Evolutionary conservation across 2,329 filamentous ascomycete genomes (phyloP).

Genomic region (Purpureocillium lavendulum): DNA sequence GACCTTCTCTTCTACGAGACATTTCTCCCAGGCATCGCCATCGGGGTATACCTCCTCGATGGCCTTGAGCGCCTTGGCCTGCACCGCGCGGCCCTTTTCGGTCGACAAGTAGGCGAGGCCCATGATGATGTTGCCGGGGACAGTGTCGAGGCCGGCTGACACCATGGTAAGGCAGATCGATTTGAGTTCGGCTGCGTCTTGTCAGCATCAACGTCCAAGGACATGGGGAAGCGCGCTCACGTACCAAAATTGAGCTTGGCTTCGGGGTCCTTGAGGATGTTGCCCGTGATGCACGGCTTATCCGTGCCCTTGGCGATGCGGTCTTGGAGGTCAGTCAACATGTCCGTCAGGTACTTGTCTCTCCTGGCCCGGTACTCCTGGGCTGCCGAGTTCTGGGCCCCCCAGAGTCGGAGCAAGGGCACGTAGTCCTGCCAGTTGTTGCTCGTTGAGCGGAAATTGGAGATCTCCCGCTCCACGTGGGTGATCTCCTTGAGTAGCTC

Average conservation of each 20-base stretch:
- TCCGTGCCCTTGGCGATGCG: slow-evolving; percentile 30
- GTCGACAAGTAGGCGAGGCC: slow-evolving; percentile 69
- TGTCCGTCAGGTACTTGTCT: slow-evolving; percentile 57
- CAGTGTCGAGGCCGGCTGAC: slow-evolving; percentile 72
- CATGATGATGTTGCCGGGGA: slow-evolving; percentile 74
- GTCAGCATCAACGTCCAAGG: neutral
- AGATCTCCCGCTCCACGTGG: slow-evolving; percentile 66
- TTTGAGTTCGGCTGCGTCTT: slow-evolving; percentile 57
- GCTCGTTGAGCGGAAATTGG: slow-evolving; percentile 68
- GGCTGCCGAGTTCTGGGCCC: slow-evolving; percentile 53
- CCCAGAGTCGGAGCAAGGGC: slow-evolving; percentile 60
- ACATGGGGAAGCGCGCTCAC: neutral
- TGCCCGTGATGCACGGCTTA: slow-evolving; percentile 32
- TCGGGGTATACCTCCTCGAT: slow-evolving; percentile 65
- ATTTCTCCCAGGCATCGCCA: slow-evolving; percentile 68
- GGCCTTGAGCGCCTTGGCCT: slow-evolving; percentile 59
- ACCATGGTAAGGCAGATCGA: slow-evolving; percentile 79
- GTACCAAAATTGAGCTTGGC: slow-evolving; percentile 28
- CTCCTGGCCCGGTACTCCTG: slow-evolving; percentile 58
- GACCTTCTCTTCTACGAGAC: slow-evolving; percentile 64
- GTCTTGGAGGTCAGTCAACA: slow-evolving; percentile 49
- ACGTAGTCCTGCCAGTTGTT: slow-evolving; percentile 84
- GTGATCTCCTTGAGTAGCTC: slow-evolving; percentile 64
- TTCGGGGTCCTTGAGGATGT: slow-evolving; percentile 47
- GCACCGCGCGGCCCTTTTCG: slow-evolving; percentile 58